Base-by-base conservation (phyloP, 169 alveolate species). In the Nephromyces sp. region DNA sequence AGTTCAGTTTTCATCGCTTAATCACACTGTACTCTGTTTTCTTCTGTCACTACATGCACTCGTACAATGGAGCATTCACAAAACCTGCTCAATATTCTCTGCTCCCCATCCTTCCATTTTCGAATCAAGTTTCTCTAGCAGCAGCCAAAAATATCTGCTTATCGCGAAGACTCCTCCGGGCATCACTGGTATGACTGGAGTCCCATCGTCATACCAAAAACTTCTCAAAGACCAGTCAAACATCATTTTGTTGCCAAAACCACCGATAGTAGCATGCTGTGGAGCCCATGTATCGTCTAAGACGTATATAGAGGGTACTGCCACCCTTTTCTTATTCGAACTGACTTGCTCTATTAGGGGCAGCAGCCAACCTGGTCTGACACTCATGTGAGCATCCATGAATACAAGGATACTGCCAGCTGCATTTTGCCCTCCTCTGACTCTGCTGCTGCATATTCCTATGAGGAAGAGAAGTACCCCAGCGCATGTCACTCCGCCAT, bases 31-130 rank as follows among this genome's bases (percentile, higher is more conserved):
- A n/a, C n/a, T n/a, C n/a, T n/a, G n/a, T n/a, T n/a, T n/a, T n/a
- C n/a, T n/a, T n/a, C n/a, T n/a, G n/a, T n/a, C n/a, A n/a, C n/a
- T n/a, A n/a, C n/a, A n/a, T n/a, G n/a, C n/a, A n/a, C n/a, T n/a
- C n/a, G n/a, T n/a, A n/a, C n/a, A n/a, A n/a, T n/a, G n/a, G n/a
- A n/a, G n/a, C n/a, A n/a, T n/a, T n/a, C n/a, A n/a, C n/a, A n/a
- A n/a, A n/a, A n/a, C n/a, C n/a, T n/a, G n/a, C n/a, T 82, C 90
- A 34, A 85, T 85, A 79, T 85, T 85, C 62, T 85, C 90, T 0
- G 85, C 87, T 22, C 90, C 90, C 90, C 90, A 85, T 76, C 61
- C 74, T 27, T 66, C 63, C 90, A 85, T 82, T 25, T 82, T 84
- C 25, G 79, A 75, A 73, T 85, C 90, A 32, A 72, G 77, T 72